Evolutionary conservation across 2,329 filamentous ascomycete species (phyloP).

Genomic region (Purpureocillium lavendulum): DNA sequence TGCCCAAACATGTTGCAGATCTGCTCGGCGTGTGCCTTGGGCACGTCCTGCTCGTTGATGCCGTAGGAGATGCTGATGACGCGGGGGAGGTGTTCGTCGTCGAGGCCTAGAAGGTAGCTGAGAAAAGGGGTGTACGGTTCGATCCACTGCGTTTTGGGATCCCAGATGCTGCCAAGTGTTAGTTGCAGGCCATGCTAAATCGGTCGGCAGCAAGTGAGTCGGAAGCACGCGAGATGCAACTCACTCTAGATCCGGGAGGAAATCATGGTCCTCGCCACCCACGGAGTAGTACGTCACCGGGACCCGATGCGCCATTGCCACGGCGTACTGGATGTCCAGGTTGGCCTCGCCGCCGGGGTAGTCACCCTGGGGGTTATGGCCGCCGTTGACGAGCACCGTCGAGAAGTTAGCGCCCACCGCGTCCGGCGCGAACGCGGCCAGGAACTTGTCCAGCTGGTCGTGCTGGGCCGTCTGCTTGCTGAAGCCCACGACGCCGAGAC

Average conservation of each 20-base stretch:
- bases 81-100: constrained; percentile 47
- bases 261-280: constrained; percentile 20
- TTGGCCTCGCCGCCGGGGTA: constrained; percentile 23
- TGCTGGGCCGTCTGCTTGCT: constrained; percentile 42
- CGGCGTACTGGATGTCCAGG: constrained; percentile 28
- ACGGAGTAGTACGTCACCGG: constrained; percentile 24
- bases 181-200: too few relatives aligned
- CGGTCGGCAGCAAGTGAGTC: too few relatives aligned
- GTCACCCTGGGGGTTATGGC: constrained; percentile 37
- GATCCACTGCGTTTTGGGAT: constrained; percentile 33
- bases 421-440: constrained; percentile 43
- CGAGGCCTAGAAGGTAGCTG: constrained; percentile 47
- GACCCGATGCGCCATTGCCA: constrained; percentile 23
- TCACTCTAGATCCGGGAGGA: constrained; percentile 25
- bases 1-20: constrained; percentile 52
- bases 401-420: constrained; percentile 46
- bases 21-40: constrained; percentile 44
- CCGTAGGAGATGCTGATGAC: constrained; percentile 65
- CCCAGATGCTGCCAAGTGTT: constrained; percentile 12
- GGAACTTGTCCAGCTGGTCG: constrained; percentile 47
- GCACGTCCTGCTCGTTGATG: constrained; percentile 58
- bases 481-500: constrained; percentile 51
- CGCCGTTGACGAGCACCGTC: constrained; percentile 48
- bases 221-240: constrained; percentile 5
- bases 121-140: constrained; percentile 62